These are phyloP conservation scores for Cupressus sempervirens DNA, from an alignment of 75 land plant genomes.

Conservation along the genomic window DNA sequence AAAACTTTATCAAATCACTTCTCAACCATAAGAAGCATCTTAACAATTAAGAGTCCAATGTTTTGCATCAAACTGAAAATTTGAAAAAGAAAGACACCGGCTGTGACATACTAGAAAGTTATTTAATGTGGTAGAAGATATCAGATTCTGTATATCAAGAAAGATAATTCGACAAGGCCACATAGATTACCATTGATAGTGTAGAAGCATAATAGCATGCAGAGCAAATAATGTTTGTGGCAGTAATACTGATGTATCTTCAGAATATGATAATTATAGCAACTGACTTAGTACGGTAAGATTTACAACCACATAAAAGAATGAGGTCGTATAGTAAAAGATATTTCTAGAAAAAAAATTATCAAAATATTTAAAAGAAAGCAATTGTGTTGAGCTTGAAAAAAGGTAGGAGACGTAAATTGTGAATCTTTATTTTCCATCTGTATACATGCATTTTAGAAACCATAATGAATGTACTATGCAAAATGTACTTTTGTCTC, in stretches of 20 bases:
- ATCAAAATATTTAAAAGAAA: not conserved
- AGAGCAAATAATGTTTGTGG: not conserved
- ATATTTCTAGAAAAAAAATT: not conserved
- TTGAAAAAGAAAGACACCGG: not conserved
- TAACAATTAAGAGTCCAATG: not conserved
- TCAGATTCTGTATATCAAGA: not conserved
- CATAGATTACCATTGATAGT: not conserved
- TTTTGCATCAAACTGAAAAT: not conserved
- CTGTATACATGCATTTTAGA: not conserved
- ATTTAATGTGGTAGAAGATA: not conserved
- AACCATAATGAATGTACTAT: not conserved
- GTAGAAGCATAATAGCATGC: not conserved
- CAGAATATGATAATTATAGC: not conserved
- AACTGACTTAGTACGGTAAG: not conserved
- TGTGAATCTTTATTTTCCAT: not conserved
- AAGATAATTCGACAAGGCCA: not conserved
- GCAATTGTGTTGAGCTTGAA: not conserved
- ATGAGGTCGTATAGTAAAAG: not conserved
- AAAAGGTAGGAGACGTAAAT: not conserved
- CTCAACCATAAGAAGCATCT: slow-evolving; percentile 5
- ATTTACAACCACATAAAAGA: not conserved
- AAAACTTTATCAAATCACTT: not conserved
- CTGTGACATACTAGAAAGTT: not conserved
- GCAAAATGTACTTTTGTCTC: not conserved
- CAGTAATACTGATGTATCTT: not conserved